Percentiles rank a stretch among this genome's conserved stretches.
phyloP scores from a whole-genome alignment of 2,329 filamentous ascomycete species.

The Penicillium sp. region DNA sequence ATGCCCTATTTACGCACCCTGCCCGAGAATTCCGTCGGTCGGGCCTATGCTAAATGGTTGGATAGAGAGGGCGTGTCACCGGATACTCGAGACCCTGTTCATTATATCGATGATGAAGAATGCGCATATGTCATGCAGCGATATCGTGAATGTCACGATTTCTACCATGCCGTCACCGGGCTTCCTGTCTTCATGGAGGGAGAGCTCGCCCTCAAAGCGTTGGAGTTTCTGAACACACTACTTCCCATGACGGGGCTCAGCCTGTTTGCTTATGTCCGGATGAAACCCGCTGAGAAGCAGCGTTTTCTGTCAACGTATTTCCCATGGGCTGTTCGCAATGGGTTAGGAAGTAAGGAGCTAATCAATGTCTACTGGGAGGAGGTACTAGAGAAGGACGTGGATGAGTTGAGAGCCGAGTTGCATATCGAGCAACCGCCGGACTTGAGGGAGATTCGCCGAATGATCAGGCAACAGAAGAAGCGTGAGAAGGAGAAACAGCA shows the following conservation, averaged over 20 bases:
- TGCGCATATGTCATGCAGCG: constrained; percentile 98
- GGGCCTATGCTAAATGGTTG: constrained; percentile 82
- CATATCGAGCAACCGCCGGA: constrained; percentile 87
- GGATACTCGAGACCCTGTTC: constrained; percentile 74
- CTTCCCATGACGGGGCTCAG: constrained; percentile 92
- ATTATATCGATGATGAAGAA: constrained; percentile 90
- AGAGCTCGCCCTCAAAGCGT: constrained; percentile 94
- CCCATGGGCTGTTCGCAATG: constrained; percentile 87
- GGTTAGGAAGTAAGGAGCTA: constrained; percentile 66
- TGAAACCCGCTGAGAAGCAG: constrained; percentile 59
- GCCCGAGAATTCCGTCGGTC: constrained; percentile 68
- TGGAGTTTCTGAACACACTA: constrained; percentile 92
- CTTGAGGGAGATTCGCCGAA: constrained; percentile 67
- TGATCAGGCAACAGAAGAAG: constrained; percentile 63
- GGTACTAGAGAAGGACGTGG: constrained; percentile 75
- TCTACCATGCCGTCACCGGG: constrained; percentile 91
- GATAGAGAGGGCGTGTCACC: constrained; percentile 89
- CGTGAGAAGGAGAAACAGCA: constrained; percentile 51
- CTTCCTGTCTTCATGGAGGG: constrained; percentile 89
- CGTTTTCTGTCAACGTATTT: constrained; percentile 62
- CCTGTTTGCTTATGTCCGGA: constrained; percentile 61
- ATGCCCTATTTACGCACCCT: constrained; percentile 66
- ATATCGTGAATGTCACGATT: constrained; percentile 95
- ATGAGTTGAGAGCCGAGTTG: constrained; percentile 65
- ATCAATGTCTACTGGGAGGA: constrained; percentile 99